These are phyloP conservation scores for Cystofilobasidium ferigula DNA, from an alignment of 768 basidiomycete genomes.

Conservation along the genomic window DNA sequence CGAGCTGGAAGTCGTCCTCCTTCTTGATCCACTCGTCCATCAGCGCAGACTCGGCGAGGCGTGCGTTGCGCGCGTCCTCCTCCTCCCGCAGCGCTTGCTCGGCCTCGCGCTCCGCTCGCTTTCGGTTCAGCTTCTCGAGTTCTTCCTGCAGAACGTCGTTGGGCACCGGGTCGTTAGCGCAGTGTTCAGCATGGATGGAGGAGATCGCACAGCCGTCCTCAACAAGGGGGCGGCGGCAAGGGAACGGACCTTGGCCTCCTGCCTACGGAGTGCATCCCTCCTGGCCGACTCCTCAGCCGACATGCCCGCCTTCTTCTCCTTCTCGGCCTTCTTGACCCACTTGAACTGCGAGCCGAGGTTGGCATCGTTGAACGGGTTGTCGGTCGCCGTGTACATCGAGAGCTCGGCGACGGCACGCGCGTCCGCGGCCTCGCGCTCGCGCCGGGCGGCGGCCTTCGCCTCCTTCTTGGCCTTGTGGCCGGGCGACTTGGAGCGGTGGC, in stretches of 20 bases:
- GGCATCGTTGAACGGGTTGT: slow-evolving; percentile 97
- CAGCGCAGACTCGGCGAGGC: slow-evolving; percentile 84
- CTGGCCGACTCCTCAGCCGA: slow-evolving; percentile 64
- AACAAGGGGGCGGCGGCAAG: too few relatives aligned
- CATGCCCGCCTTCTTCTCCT: slow-evolving; percentile 80
- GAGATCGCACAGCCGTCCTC: too few relatives aligned
- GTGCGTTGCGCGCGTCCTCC: slow-evolving; percentile 77
- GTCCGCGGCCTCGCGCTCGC: slow-evolving; percentile 51
- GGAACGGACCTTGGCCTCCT: slow-evolving; percentile 59
- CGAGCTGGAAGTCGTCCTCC: slow-evolving; percentile 92
- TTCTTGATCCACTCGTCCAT: slow-evolving; percentile 98
- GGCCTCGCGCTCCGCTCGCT: slow-evolving; percentile 82
- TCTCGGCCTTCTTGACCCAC: slow-evolving; percentile 98
- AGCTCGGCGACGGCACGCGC: slow-evolving; percentile 77
- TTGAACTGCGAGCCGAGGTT: slow-evolving; percentile 93
- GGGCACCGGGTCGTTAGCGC: too few relatives aligned
- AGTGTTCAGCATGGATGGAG: too few relatives aligned
- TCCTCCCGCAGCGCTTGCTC: slow-evolving; percentile 81
- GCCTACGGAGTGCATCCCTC: slow-evolving; percentile 64
- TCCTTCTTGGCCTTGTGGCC: slow-evolving; percentile 73
- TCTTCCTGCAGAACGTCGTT: slow-evolving; percentile 49
- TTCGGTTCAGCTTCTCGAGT: slow-evolving; percentile 74
- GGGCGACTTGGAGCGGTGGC: slow-evolving; percentile 26
- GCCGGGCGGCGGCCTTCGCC: slow-evolving; percentile 50
- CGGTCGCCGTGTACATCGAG: slow-evolving; percentile 87